phyloP scores from a whole-genome alignment of 345 rosid genomes.

The Syzygium grande region DNA sequence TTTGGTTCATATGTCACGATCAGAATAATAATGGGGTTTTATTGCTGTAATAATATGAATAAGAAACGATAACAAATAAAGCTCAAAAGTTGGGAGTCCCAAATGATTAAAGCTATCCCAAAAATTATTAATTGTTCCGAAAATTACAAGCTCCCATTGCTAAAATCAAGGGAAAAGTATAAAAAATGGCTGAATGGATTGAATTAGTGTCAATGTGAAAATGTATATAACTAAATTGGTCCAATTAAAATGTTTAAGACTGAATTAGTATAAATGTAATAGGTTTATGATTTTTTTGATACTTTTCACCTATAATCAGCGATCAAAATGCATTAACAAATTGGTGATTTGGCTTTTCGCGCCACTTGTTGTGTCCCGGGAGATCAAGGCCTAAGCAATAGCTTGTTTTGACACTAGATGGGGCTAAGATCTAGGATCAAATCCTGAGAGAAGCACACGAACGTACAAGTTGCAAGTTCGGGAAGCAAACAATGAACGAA shows the following conservation, averaged over 20 bases:
- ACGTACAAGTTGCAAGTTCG: background rate
- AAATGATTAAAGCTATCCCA: background rate
- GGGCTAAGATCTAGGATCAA: background rate
- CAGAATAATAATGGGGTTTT: slow-evolving; percentile 12
- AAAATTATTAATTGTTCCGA: background rate
- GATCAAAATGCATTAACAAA: background rate
- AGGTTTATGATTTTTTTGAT: no score
- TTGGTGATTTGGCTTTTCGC: background rate
- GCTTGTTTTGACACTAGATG: background rate
- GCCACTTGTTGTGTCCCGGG: background rate
- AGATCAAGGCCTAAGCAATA: background rate
- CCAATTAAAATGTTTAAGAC: no score
- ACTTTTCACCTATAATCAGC: background rate
- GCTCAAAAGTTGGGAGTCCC: background rate
- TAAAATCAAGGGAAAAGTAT: background rate
- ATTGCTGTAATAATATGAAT: slow-evolving; percentile 19
- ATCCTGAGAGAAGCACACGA: background rate
- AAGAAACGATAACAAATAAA: slow-evolving; percentile 15
- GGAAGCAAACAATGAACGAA: background rate
- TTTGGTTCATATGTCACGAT: slow-evolving; percentile 33
- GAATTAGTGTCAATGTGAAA: no score
- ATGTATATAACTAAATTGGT: no score
- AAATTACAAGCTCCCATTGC: background rate
- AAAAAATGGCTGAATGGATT: no score
- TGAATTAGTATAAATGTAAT: no score